Evolutionary conservation across 345 rosid genomes (phyloP).

Genomic region (Stellera chamaejasme): DNA sequence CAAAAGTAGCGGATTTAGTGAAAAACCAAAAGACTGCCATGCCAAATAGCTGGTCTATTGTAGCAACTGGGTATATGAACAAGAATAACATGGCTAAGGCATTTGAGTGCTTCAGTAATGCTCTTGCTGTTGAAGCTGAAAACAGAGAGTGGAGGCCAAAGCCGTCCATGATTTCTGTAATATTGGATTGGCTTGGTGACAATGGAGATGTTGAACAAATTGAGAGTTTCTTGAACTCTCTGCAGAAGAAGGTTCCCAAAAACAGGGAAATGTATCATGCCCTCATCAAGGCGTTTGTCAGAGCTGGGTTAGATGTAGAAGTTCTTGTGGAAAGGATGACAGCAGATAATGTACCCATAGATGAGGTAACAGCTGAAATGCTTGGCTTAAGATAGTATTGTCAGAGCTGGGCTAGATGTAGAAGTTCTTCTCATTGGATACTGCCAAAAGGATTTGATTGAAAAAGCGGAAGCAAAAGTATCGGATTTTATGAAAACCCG

Average conservation of each 20-base stretch:
- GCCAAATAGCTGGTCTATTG: conserved; percentile 39
- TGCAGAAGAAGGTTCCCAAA: conserved; percentile 18
- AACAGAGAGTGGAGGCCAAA: conserved; percentile 35
- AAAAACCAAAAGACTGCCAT: conserved; percentile 20
- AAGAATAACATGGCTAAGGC: conserved; percentile 38
- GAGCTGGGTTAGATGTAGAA: conserved; percentile 22
- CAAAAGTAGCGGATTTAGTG: conserved; percentile 19
- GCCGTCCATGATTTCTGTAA: conserved; percentile 19
- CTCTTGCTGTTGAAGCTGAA: conserved; percentile 23
- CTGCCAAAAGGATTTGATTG: conserved; percentile 25
- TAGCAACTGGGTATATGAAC: conserved; percentile 25
- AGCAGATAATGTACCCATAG: conserved; percentile 15
- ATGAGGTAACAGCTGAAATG: conserved; percentile 18
- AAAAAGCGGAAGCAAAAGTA: conserved; percentile 31
- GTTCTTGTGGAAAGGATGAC: conserved; percentile 19
- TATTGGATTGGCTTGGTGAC: conserved; percentile 35
- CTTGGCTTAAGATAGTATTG: conserved; percentile 9
- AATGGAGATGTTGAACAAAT: conserved; percentile 21
- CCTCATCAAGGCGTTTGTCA: conserved; percentile 19
- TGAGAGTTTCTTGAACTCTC: conserved; percentile 20
- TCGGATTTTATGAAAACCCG: conserved; percentile 17
- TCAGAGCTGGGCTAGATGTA: no score
- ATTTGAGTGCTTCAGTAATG: conserved; percentile 34
- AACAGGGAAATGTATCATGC: conserved; percentile 20
- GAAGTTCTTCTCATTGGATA: conserved; percentile 33